Base-by-base conservation (phyloP, 2,329 filamentous ascomycete genomes). In the Colletotrichum godetiae region DNA sequence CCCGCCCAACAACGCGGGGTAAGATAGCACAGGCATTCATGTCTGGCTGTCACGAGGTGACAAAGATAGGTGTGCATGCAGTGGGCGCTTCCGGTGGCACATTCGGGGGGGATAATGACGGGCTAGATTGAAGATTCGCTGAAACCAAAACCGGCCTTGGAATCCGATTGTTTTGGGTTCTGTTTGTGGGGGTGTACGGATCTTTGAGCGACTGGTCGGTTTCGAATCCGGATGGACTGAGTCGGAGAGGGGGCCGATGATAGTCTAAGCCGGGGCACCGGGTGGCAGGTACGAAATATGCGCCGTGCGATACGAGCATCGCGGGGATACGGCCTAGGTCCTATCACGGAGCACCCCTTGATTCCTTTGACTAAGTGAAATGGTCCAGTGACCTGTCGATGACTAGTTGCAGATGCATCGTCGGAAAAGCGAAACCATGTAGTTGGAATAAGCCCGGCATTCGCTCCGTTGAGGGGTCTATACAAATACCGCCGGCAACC, bases 21-120 rank as follows among this genome's bases (percentile, higher is more conserved):
- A 61, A 61, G 62, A 71, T 60, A 60, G 46, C 42, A 42, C 52
- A 37, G 31, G 42, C 55, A 37, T 71, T 29, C 22, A 42, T 42
- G 6, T 42, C 37, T 42, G 37, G 31, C 15, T 67, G 59, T 67
- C 68, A 58, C 56, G 56, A 58, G 56, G 19, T 58, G 56, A 61
- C 62, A 46, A 67, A 42, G 68, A 71, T 55, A 67, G 67, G 68
- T 15, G 56, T 71, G 56, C 56, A 56, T 71, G 56, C 68, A 61
- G 35, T 42, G 5, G 13, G 37, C 37, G 37, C 37, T 42, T 42
- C 29, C n/a, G 33, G 35, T 37, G 12, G 58, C 8, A 5, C 12
- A 60, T 60, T 46, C 15, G 37, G 15, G 37, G 37, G 37, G 22
- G 55, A 49, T 19, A 27, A 65, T 61, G 33, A 27, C 62, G 42